Evolutionary conservation across 1,284 basidiomycete species (phyloP).

Genomic region (Apiotrichum veenhuisii): DNA sequence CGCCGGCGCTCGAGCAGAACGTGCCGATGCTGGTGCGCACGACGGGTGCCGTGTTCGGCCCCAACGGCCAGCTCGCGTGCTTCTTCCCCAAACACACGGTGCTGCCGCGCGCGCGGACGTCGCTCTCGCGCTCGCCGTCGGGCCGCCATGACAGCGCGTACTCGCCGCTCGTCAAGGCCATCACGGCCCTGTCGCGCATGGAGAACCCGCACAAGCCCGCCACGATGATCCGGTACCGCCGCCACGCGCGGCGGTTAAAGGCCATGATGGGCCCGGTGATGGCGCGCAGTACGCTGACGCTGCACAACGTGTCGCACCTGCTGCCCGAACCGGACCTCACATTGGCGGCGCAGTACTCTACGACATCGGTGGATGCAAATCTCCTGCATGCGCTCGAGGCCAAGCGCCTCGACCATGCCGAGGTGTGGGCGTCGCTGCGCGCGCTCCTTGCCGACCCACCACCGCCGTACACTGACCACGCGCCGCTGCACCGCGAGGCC

Average conservation of each 20-base stretch:
- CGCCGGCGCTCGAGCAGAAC: constrained; percentile 36
- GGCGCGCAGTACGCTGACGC: constrained; percentile 56
- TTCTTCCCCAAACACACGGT: constrained; percentile 64
- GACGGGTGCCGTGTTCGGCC: constrained; percentile 62
- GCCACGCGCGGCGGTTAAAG: constrained; percentile 14
- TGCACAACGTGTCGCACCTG: constrained; percentile 60
- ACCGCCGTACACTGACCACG: constrained; percentile 28
- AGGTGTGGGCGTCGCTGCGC: constrained; percentile 64
- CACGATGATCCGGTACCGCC: constrained; percentile 7
- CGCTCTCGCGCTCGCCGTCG: constrained; percentile 41
- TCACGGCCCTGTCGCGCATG: constrained; percentile 38
- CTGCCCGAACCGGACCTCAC: constrained; percentile 56
- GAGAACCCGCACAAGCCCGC: constrained; percentile 32
- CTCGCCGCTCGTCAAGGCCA: constrained; percentile 39
- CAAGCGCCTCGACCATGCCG: constrained; percentile 66
- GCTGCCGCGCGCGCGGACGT: constrained; percentile 32
- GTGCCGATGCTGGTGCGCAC: constrained; percentile 43
- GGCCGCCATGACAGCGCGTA: constrained; percentile 17
- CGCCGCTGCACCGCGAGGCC: constrained; percentile 12
- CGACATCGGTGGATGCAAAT: constrained; percentile 54
- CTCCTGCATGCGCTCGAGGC: constrained; percentile 59
- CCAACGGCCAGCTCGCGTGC: constrained; percentile 77
- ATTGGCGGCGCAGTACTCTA: constrained; percentile 65
- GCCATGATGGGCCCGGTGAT: constrained; percentile 25
- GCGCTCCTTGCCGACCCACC: constrained; percentile 52